Base-by-base conservation (phyloP, 257 asterid species). In the Solanum rostratum region DNA sequence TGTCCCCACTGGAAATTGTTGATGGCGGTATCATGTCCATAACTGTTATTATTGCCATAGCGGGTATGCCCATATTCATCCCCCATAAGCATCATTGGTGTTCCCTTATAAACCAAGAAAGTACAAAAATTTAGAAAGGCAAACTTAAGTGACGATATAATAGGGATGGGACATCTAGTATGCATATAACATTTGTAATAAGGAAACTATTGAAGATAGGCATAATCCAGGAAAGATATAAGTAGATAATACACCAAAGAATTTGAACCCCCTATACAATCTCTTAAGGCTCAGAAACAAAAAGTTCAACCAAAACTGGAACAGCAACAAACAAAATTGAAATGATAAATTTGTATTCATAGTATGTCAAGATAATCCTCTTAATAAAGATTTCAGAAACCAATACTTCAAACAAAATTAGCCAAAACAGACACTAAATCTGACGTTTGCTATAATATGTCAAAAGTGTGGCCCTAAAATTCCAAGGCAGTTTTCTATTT, bases 21-120 rank as follows among this genome's bases (percentile, higher is more conserved):
- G 83, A 93, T 91, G 59, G 98, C 89, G 87, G 86, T 95, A 85
- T 96, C 99, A 88, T 95, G 98, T 82, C 99, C 99, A 81, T 96
- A 96, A 84, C 99, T 96, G 90, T 96, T 96, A 88, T 96, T 96
- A 86, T 96, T 96, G 85, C 98, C 99, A 80, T 86, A 86, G 79
- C 99, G 98, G 83, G 98, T 96, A 86, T 96, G 99, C 20, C 91
- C 99, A 86, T 96, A 96, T 86, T 96, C 99, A 92, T 96, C 99
- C 85, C 99, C 99, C 99, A 95, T 95, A 86, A 96, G 94, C 98
- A 96, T 95, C 99, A 96, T 96, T 22, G 99, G 98, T 80, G 97
- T 93, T 81, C 99, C 99, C 99, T 96, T 83, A 74, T 52, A 10
- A 84, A 46, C 84, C 85, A 86, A 84, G 52, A 54, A 89, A 79